phyloP scores from a whole-genome alignment of 306 rosid genomes.

The Lathyrus aphaca region DNA sequence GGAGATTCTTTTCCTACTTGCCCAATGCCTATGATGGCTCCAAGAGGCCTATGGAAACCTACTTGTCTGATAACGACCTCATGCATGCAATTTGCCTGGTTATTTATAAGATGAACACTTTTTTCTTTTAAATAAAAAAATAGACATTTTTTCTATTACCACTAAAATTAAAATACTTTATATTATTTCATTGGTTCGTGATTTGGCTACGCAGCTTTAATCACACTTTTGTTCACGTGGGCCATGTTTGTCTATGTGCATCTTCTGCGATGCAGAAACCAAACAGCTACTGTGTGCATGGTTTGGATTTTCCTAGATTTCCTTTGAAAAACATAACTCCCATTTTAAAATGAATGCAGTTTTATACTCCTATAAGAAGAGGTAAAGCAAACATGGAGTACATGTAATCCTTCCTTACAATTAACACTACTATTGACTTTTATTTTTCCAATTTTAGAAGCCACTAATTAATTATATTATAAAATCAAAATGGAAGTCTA shows the following conservation, averaged over 20 bases:
- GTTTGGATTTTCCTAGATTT: too few species aligned
- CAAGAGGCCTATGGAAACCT: background rate
- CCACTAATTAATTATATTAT: too few species aligned
- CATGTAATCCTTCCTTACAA: too few species aligned
- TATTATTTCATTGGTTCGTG: conserved; percentile 7
- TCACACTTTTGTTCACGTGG: background rate
- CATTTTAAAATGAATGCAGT: too few species aligned
- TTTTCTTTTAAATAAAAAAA: background rate
- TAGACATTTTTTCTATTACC: background rate
- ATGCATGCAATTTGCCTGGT: conserved; percentile 5
- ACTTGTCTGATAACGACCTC: background rate
- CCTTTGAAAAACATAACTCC: too few species aligned
- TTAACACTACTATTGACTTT: too few species aligned
- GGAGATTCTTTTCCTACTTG: conserved; percentile 33
- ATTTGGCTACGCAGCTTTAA: conserved; percentile 27
- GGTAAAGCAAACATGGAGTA: too few species aligned
- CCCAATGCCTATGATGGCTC: conserved; percentile 7
- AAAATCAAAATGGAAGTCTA: too few species aligned
- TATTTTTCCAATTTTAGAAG: too few species aligned
- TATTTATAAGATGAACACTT: background rate
- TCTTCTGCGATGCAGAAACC: background rate
- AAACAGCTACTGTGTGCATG: background rate
- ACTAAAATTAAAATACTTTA: background rate
- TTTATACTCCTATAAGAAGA: too few species aligned
- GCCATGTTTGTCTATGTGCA: background rate